Evolutionary conservation across 2,329 filamentous ascomycete genomes (phyloP), one percentile per base, ranked within the genome.

Genomic region (Aspergillus melleus): DNA sequence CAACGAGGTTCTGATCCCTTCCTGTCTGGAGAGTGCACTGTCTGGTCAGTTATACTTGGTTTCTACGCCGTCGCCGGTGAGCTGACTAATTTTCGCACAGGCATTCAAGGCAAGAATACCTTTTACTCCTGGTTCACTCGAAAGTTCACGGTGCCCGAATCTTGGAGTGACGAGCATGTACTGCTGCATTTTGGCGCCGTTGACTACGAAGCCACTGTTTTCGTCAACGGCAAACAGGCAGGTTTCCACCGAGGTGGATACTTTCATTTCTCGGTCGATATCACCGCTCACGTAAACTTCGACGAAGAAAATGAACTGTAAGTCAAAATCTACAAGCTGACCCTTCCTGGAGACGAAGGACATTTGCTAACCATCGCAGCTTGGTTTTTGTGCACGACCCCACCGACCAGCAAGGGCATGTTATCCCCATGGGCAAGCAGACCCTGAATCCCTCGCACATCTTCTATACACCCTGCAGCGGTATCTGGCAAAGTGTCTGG

Each of bases 401-500:
- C 0, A 90, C 88, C 0, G 88, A 90, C 66, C 69, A 72, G 30
- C 78, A 79, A 2, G 73, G 74, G 5, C 77, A 80, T 59, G 80
- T 87, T 12, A 87, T 88, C 47, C 88, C 88, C 0, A 81, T 89
- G 49, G 88, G 88, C 62, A 90, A 90, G 70, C 88, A 89, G 70
- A 84, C 82, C 0, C 68, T 82, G 0, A 75, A 73, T 0, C 85
- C 83, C 1, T 65, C 63, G 19, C 72, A 74, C 65, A 91, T 91
- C 61, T 91, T 89, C 72, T 91, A 91, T 70, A 86, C 86, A 0
- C 86, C 89, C 0, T 91, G 88, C 70, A 88, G 86, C 36, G 89
- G 89, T 5, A 90, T 91, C 63, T 91, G 89, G 89, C 88, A 90
- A 69, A 83, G 82, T 19, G 88, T 91, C 0, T 91, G 88, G 88